Evolutionary conservation across 1,284 basidiomycete genomes (phyloP), one percentile per base, ranked within the genome.

Genomic region (Trichosporon sp.): DNA sequence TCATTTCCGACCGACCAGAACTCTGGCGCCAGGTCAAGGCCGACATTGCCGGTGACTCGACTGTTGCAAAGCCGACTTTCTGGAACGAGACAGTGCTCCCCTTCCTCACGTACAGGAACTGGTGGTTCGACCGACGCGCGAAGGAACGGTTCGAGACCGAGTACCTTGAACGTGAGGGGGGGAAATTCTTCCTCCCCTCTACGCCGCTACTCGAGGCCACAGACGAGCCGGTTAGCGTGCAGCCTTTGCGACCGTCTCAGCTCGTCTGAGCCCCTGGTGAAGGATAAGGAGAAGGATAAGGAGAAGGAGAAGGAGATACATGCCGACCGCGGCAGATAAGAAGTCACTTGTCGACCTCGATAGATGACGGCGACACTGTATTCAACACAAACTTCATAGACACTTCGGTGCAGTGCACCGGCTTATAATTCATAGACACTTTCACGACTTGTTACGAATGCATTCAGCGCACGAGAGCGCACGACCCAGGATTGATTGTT

Each of bases 1-100:
- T 99, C 70, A 85, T 99, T 68, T 95, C 93, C 4, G 95, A 99
- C 72, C 81, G 81, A 62, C 78, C 78, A 11, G 76, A 70, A 33
- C 60, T 73, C 10, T 79, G 77, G 74, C 68, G 75, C 46, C 64
- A 69, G 40, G 64, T 81, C 62, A 72, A 71, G 66, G 37, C 58
- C 16, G 70, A 77, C 69, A 72, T 78, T 52, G 63, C 66, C 31
- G 58, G 65, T 2, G 68, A 78, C 62, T 25, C 25, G 25, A 7
- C 14, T 4, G 14, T 29, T 14, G 49, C 49, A 13, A 16, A 31
- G 14, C 49, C 49, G 27, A 54, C 49, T 25, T 54, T 54, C 49
- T 54, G 49, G 49, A 54, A 54, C 49, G 49, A 54, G 49, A 54
- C 49, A 62, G 46, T 79, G 44, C 31, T 67, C 11, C 74, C 75